phyloP scores from a whole-genome alignment of 805 yeast genomes.

The Naumovozyma dairenensis region DNA sequence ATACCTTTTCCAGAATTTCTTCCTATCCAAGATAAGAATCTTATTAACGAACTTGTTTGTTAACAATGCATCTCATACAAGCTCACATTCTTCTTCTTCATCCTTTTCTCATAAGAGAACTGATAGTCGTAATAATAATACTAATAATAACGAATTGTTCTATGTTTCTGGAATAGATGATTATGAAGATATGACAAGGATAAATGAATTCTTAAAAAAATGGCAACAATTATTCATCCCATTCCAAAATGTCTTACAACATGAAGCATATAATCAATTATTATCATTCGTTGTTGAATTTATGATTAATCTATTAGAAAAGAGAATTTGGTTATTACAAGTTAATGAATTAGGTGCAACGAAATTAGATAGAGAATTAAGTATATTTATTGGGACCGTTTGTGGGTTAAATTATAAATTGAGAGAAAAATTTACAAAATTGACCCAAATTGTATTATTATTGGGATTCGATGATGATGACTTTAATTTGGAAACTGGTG shows the following conservation, averaged over 20 bases:
- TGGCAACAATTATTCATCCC: constrained; percentile 65
- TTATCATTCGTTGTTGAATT: constrained; percentile 43
- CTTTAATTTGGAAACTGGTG: constrained; percentile 24
- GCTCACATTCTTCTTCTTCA: too few species aligned
- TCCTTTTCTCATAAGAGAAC: too few species aligned
- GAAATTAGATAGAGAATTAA: constrained; percentile 72
- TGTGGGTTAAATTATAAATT: constrained; percentile 64
- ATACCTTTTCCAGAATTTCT: constrained; percentile 33
- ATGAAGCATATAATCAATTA: constrained; percentile 39
- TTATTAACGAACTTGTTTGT: constrained; percentile 36
- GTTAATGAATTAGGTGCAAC: constrained; percentile 79
- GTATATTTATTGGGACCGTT: constrained; percentile 61
- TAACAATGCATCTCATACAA: too few species aligned
- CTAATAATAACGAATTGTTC: constrained; percentile 9
- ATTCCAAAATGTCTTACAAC: constrained; percentile 47
- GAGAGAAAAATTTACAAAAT: constrained; percentile 67
- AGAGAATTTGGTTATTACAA: constrained; percentile 55
- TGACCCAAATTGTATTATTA: constrained; percentile 76
- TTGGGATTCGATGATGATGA: constrained; percentile 73
- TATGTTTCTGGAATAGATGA: constrained; percentile 26
- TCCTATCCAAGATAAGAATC: constrained; percentile 31
- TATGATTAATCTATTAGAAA: constrained; percentile 50
- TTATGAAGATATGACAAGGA: constrained; percentile 29
- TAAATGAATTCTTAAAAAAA: constrained; percentile 44
- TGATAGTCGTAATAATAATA: too few species aligned